Evolutionary conservation across 768 basidiomycete species (phyloP).

Genomic region (Russula vinacea): DNA sequence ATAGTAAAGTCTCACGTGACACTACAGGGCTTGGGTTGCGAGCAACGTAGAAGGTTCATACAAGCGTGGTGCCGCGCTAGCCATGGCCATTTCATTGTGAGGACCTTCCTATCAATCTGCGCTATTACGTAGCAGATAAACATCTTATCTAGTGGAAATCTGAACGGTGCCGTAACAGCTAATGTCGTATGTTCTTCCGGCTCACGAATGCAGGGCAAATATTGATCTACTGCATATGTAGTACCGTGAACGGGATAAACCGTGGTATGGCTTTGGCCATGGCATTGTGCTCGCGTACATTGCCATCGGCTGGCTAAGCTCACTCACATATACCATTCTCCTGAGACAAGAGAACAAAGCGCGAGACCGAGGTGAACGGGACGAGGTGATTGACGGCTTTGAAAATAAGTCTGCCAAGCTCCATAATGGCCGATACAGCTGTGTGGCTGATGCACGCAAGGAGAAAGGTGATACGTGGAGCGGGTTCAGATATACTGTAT

Average conservation of each 20-base stretch:
- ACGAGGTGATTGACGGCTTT: conserved; percentile 54
- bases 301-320: conserved; percentile 2
- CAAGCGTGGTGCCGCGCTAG: neutral
- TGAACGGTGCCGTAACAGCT: conserved; percentile 1
- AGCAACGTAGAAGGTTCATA: conserved; percentile 5
- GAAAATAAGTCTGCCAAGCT: neutral
- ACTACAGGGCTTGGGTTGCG: neutral
- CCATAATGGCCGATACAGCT: neutral
- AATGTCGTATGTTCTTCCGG: neutral
- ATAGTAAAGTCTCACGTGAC: neutral
- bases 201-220: neutral
- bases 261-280: conserved; percentile 1
- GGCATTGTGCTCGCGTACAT: conserved; percentile 2
- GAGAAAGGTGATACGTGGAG: conserved; percentile 72
- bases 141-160: conserved; percentile 35
- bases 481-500: conserved; percentile 66
- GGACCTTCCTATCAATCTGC: conserved; percentile 3
- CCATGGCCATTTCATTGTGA: neutral
- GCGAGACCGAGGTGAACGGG: conserved; percentile 56
- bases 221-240: neutral
- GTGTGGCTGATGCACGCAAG: neutral
- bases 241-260: neutral
- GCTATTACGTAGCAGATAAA: conserved; percentile 62
- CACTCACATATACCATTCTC: conserved; percentile 24
- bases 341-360: conserved; percentile 58